Evolutionary conservation across 2,329 filamentous ascomycete genomes (phyloP), one percentile per base, ranked within the genome.

Genomic region (Volutella citrinella): DNA sequence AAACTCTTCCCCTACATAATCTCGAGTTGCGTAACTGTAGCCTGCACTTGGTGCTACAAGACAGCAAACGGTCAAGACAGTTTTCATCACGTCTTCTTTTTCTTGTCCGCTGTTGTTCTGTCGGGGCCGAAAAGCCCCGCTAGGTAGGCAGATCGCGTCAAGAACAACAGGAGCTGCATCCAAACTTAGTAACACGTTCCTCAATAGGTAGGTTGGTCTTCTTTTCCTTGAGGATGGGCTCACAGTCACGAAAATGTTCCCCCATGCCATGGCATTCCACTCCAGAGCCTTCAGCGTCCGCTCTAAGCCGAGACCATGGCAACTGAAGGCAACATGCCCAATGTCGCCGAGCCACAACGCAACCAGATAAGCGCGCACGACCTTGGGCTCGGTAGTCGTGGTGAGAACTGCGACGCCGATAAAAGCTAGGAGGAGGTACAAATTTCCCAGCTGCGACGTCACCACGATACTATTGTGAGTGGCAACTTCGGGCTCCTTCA

Each of bases 241-340:
- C 49, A 80, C 74, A 17, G 83, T 87, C 30, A 72, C 69, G 7
- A 73, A 80, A 42, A 89, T 69, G 50, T 88, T 88, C 4, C 84
- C 84, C 77, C 79, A 85, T n/a, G 80, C 74, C 66, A 83, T 74
- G 20, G 72, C 64, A 55, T 86, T 87, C 84, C 84, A 88, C 15
- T 58, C 62, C 5, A 51, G 59, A 10, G 82, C 59, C 45, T 78
- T 70, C 27, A 74, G 42, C 28, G 76, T 69, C 20, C 62, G 63
- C 9, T 74, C 67, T 53, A 65, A 66, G 8, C 80, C 82, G 43
- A 87, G 66, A 7, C 69, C 72, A 49, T 74, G 77, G 13, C 57
- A 60, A 12, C 76, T 83, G 40, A 81, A 68, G 30, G 69, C 76
- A 17, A 88, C 62, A 55, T 88, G 84, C 4, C 80, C 78, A 42